Evolutionary conservation across 306 rosid species (phyloP), one percentile per base, ranked within the genome.

Genomic region (Gastrolobium bilobum): DNA sequence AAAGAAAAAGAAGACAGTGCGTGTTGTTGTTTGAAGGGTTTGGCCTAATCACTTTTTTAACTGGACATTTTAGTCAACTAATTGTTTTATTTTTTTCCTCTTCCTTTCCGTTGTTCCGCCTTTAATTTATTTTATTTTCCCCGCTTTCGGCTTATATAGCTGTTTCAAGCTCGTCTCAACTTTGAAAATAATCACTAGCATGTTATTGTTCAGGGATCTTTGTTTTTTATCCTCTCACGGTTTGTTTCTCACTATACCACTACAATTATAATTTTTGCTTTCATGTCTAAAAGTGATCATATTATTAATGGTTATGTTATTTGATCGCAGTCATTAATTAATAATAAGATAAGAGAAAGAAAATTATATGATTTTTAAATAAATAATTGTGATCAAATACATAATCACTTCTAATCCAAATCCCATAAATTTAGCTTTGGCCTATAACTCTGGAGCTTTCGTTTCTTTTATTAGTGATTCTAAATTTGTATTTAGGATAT

Each of bases 101-200:
- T 64, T 10, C 35, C 33, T 35, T 63, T 51, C 7, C 0, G 2
- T 37, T 34, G 2, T 10, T 60, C 11, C 4, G 4, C 2, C 38
- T 47, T 48, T 5, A 38, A 10, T 4, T 33, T 62, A 3, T 58
- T 39, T 71, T 52, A 57, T 30, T 20, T 38, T 56, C 26, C 37
- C 33, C 26, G 51, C 14, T 53, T 48, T 14, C 26, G 26, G 26
- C 26, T 10, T 62, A 50, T 14, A 61, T 60, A 1, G 56, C 79
- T 77, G 78, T 44, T 35, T 71, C 68, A 52, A 51, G 79, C 61
- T 72, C 40, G 59, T 63, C 74, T 33, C 9, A 5, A 50, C 26
- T 31, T 81, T 39, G 75, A 75, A 81, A 67, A 59, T 51, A 20
- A 30, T 2, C 81, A 75, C 31, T 3, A 10, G 14, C 46, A 56